Evolutionary conservation across 768 basidiomycete genomes (phyloP).

Genomic region (Phylloporus arenicola): DNA sequence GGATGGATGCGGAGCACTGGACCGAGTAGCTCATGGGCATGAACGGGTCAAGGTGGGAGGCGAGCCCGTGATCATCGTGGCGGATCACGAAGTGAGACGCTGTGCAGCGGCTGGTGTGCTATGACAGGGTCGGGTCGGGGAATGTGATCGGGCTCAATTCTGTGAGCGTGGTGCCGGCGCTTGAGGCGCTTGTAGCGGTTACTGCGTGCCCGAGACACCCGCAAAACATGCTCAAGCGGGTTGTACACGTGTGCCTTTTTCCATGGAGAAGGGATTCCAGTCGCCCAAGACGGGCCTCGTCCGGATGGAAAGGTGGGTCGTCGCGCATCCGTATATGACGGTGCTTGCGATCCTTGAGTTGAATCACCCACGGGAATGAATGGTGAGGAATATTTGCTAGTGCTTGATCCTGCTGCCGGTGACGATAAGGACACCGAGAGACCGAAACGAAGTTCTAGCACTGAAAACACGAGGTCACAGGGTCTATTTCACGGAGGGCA

Average conservation of each 20-base stretch:
- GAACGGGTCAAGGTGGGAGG: constrained; percentile 54
- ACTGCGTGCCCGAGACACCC: constrained; percentile 54
- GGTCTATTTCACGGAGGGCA: too few species aligned
- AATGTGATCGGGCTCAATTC: constrained; percentile 51
- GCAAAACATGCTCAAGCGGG: constrained; percentile 63
- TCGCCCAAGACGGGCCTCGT: constrained; percentile 12
- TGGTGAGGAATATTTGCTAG: too few species aligned
- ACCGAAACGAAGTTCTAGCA: too few species aligned
- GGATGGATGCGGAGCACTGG: too few species aligned
- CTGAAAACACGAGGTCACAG: too few species aligned
- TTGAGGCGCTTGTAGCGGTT: constrained; percentile 59
- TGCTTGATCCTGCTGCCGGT: too few species aligned
- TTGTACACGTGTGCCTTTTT: constrained; percentile 47
- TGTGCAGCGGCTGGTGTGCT: constrained; percentile 65
- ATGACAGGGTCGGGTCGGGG: constrained; percentile 57
- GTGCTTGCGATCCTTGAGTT: constrained; percentile 4
- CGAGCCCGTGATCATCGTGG: constrained; percentile 53
- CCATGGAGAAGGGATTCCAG: constrained; percentile 6
- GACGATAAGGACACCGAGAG: too few species aligned
- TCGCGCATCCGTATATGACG: constrained; percentile 20
- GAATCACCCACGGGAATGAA: too few species aligned
- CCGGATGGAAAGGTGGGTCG: constrained; percentile 6
- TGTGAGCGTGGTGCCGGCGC: constrained; percentile 56
- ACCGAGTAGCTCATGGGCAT: constrained; percentile 83
- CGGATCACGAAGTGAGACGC: constrained; percentile 62